A percentile compares a stretch with the other conserved stretches of the same genome.
Conservation (phyloP, 441 rosid genomes). For the Gossypium schwendimanii region DNA sequence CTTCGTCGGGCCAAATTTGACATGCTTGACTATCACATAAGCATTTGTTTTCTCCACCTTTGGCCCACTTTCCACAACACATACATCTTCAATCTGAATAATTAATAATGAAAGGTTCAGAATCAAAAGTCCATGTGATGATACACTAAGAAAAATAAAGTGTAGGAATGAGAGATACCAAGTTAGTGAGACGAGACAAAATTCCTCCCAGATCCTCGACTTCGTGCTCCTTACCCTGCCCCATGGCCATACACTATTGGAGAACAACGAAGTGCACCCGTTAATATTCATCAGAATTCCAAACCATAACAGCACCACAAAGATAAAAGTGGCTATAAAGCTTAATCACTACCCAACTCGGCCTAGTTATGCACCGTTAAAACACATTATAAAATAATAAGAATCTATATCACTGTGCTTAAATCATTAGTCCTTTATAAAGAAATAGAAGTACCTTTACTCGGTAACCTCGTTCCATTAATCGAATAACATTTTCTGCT, state of each 20-base stretch:
- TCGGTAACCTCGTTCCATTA: constrained; percentile 80
- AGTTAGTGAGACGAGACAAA: constrained; percentile 47
- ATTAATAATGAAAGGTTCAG: neutral
- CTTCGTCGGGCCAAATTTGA: constrained; percentile 70
- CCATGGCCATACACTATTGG: constrained; percentile 61
- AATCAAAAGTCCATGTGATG: neutral
- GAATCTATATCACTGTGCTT: neutral
- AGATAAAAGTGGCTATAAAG: neutral
- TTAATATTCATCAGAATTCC: neutral
- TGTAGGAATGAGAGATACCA: constrained; percentile 33
- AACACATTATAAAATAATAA: neutral
- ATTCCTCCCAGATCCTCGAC: constrained; percentile 51
- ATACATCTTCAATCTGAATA: constrained; percentile 57
- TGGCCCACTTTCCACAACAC: constrained; percentile 67
- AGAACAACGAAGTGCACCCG: constrained; percentile 11
- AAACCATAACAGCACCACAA: neutral
- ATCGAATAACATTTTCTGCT: constrained; percentile 52
- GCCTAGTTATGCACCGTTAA: neutral
- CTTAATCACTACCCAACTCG: neutral
- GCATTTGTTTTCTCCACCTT: constrained; percentile 52
- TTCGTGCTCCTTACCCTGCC: constrained; percentile 36
- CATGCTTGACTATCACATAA: constrained; percentile 59
- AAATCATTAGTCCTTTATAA: neutral
- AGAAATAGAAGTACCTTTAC: constrained; percentile 57
- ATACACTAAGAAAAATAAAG: constrained; percentile 7